Base-by-base conservation (phyloP, 23 red algal species). In the Agarophyton chilense region DNA sequence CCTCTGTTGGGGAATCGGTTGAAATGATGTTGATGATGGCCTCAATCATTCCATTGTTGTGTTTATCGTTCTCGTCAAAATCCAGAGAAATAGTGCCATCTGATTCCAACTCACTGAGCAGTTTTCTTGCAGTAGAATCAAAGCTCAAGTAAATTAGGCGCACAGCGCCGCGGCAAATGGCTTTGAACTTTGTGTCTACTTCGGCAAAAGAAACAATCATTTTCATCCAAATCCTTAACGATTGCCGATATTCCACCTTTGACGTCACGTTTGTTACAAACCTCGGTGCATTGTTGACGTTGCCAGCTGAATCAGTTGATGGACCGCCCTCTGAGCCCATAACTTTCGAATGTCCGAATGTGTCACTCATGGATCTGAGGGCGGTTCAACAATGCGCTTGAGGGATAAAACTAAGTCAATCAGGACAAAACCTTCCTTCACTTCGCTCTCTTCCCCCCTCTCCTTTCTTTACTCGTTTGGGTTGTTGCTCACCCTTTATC, bases 201-300 rank as follows among this genome's bases (percentile, higher is more conserved):
- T n/a, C n/a, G n/a, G n/a, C n/a, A n/a, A n/a, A n/a, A n/a, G n/a
- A n/a, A n/a, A n/a, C n/a, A n/a, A n/a, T n/a, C n/a, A n/a, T n/a
- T n/a, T n/a, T n/a, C n/a, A n/a, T n/a, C n/a, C n/a, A 83, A 5
- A 65, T 41, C 6, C 55, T 25, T 34, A 63, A 8, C 8, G 79
- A 40, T 36, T 83, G 21, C 4, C 52, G 34, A 40, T 83, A 66
- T 28, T 66, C 21, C 22, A 66, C 53, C 42, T 83, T 83, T 7
- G 55, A 83, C 8, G 79, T 83, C 35, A 65, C 58, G 31, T 83
- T 83, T 25, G 79, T 83, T 33, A 47, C 32, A 31, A 63, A 83
- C 26, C n/a, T 58, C 29, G 79, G 56, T 44, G 79, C 21, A 43
- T 52, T 22, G 45, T 79, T 79, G 45, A 79, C 34, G 56, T 54